Percentiles rank a stretch among this genome's conserved stretches.
phyloP scores from a whole-genome alignment of 1,139 yeast species.

The Yamadazyma friedrichii region DNA sequence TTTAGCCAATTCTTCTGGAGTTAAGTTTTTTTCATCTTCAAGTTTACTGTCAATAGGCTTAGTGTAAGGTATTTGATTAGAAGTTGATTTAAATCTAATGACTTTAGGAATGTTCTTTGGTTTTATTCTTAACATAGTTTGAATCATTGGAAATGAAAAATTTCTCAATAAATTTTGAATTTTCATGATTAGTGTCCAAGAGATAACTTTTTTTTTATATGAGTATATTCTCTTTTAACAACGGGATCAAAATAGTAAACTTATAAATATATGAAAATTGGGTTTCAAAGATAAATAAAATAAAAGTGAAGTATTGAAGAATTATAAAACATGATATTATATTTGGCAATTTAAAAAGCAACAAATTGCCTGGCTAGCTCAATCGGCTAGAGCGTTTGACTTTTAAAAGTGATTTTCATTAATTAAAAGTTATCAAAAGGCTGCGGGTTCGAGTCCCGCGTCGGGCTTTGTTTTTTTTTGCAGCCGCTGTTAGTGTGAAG shows the following conservation, averaged over 20 bases:
- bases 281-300: background rate
- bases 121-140: slow-evolving; percentile 2
- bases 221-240: too few species aligned
- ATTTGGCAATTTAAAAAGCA: background rate
- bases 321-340: too few species aligned
- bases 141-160: background rate
- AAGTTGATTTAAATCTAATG: slow-evolving; percentile 2
- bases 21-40: slow-evolving; percentile 3
- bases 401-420: slow-evolving; percentile 7
- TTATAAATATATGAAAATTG: too few species aligned
- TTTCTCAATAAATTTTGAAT: background rate
- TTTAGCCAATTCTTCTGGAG: slow-evolving; percentile 17
- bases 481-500: background rate
- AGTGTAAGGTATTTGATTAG: background rate
- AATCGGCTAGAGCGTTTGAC: slow-evolving; percentile 19
- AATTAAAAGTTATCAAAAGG: slow-evolving; percentile 15
- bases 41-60: background rate
- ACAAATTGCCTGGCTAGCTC: slow-evolving; percentile 16
- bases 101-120: background rate
- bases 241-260: too few species aligned
- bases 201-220: background rate
- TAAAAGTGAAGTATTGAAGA: too few species aligned
- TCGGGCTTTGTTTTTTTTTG: slow-evolving; percentile 15
- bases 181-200: background rate
- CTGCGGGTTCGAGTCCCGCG: slow-evolving; percentile 21